Percentiles rank a stretch among this genome's conserved stretches.
Evolutionary conservation across 2,329 filamentous ascomycete genomes (phyloP).

Genomic region (Epichloe typhina): DNA sequence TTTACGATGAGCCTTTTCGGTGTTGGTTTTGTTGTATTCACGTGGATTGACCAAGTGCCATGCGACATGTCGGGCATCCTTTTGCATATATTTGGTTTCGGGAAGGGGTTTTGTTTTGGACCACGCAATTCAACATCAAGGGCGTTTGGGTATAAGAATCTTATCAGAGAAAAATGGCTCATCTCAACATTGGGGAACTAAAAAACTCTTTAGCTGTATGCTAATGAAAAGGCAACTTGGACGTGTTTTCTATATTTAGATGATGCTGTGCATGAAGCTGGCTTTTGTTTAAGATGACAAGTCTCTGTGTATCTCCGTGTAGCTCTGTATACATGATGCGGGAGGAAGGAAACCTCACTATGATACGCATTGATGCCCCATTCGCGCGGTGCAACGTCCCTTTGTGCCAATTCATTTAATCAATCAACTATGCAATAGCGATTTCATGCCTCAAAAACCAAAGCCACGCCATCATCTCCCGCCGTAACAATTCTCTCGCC

Average conservation of each 20-base stretch:
- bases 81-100: neutral
- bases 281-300: too few relatives aligned
- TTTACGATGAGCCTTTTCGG: neutral
- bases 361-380: too few relatives aligned
- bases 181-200: conserved; percentile 12
- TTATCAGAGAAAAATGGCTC: conserved; percentile 7
- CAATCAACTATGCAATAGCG: neutral
- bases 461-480: conserved; percentile 66
- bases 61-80: neutral
- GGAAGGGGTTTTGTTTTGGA: neutral
- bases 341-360: too few relatives aligned
- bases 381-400: too few relatives aligned
- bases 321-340: too few relatives aligned
- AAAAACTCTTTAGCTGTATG: neutral
- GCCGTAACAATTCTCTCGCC: conserved; percentile 73
- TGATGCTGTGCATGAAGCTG: too few relatives aligned
- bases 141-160: conserved; percentile 5
- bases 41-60: too few relatives aligned
- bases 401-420: neutral
- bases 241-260: too few relatives aligned
- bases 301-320: too few relatives aligned
- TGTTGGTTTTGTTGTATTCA: neutral
- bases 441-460: conserved; percentile 50
- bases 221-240: neutral
- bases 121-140: conserved; percentile 11